These are phyloP conservation scores for Leccinum variabile DNA, from an alignment of 1,284 basidiomycete genomes.

Conservation along the genomic window DNA sequence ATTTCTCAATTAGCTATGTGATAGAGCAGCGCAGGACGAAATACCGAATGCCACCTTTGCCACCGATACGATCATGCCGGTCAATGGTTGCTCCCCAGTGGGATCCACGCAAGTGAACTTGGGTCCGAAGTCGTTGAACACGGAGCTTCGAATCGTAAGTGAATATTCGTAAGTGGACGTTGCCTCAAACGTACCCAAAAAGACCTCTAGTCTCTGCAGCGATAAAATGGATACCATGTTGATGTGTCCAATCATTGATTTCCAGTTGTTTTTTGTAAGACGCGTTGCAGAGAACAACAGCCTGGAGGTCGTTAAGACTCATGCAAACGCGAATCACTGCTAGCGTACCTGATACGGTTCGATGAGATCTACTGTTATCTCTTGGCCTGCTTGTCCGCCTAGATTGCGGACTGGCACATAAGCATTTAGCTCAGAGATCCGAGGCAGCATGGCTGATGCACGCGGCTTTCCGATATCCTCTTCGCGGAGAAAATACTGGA, in stretches of 20 bases:
- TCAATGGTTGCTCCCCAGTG: conserved; percentile 91
- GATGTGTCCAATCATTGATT: conserved; percentile 93
- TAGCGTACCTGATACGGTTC: conserved; percentile 80
- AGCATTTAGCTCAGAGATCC: conserved; percentile 92
- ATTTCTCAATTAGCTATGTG: conserved; percentile 7
- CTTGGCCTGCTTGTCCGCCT: conserved; percentile 66
- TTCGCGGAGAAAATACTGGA: conserved; percentile 90
- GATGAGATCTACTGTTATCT: conserved; percentile 77
- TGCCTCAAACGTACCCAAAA: conserved; percentile 70
- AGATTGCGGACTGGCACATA: conserved; percentile 93
- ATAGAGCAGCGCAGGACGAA: not conserved
- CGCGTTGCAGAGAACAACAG: conserved; percentile 85
- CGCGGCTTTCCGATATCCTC: conserved; percentile 88
- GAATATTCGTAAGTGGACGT: conserved; percentile 7
- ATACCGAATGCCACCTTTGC: conserved; percentile 56
- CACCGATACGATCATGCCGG: conserved; percentile 94
- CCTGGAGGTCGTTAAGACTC: conserved; percentile 47
- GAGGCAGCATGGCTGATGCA: conserved; percentile 84
- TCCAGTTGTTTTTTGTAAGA: conserved; percentile 85
- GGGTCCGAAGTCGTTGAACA: conserved; percentile 96
- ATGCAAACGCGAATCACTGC: not conserved
- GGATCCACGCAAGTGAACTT: conserved; percentile 96
- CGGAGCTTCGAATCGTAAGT: conserved; percentile 55
- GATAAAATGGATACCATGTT: conserved; percentile 90
- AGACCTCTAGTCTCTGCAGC: conserved; percentile 91